phyloP scores from a whole-genome alignment of 441 rosid genomes.

The Gossypium lobatum region DNA sequence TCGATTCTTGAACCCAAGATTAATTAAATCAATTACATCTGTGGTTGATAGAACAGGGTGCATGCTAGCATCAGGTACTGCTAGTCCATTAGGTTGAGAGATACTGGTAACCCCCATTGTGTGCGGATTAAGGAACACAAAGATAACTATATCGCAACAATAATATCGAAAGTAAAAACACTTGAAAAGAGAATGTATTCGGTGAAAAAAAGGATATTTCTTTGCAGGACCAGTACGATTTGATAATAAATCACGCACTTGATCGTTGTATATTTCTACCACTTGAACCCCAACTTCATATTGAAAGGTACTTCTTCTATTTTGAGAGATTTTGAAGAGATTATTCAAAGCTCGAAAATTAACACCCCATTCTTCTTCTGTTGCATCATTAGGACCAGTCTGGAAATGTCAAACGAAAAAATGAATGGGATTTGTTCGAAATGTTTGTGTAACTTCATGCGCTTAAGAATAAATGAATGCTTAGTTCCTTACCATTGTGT shows the following conservation, averaged over 20 bases:
- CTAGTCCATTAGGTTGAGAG: slow-evolving; percentile 44
- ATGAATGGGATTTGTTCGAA: slow-evolving; percentile 7
- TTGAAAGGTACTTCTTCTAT: slow-evolving; percentile 31
- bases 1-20: slow-evolving; percentile 47
- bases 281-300: slow-evolving; percentile 65
- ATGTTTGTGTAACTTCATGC: neutral
- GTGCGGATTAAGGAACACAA: slow-evolving; percentile 41
- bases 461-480: neutral
- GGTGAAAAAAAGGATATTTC: slow-evolving; percentile 51
- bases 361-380: slow-evolving; percentile 60
- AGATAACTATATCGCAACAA: neutral
- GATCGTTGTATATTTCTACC: slow-evolving; percentile 69
- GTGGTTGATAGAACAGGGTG: slow-evolving; percentile 46
- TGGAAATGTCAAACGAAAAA: slow-evolving; percentile 17
- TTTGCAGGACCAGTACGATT: slow-evolving; percentile 34
- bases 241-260: slow-evolving; percentile 52
- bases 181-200: too few relatives aligned
- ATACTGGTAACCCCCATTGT: slow-evolving; percentile 45
- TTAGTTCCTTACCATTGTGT: slow-evolving; percentile 44
- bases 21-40: slow-evolving; percentile 51
- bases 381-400: slow-evolving; percentile 45
- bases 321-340: slow-evolving; percentile 54
- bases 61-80: slow-evolving; percentile 72
- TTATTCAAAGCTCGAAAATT: slow-evolving; percentile 54
- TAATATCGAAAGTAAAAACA: too few relatives aligned